Evolutionary conservation across 1,139 yeast genomes (phyloP), one percentile per base, ranked within the genome.

Genomic region (Nakaseomyces bracarensis): DNA sequence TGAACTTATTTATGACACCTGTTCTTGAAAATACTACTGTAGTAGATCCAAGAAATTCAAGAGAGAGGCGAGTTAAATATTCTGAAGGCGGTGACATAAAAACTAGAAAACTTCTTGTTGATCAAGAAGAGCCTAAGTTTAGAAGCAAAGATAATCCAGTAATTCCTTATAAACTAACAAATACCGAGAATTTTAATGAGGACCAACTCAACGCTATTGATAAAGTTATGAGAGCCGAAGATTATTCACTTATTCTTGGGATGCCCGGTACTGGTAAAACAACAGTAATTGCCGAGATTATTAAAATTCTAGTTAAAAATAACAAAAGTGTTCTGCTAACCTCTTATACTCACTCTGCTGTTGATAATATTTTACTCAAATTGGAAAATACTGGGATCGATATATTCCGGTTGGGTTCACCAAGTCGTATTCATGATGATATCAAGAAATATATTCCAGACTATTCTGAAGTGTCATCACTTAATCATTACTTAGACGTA

Each of bases 221-320:
- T 10, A 74, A 71, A 49, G 86, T 78, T 0, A 58, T 86, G 41
- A 60, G 71, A 15, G 73, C 94, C 0, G 63, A 79, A 40, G 95
- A 89, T 57, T 91, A 84, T 58, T 70, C 91, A 2, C 68, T 91
- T 49, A 75, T 91, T 26, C 65, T 89, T 44, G 99, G 99, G 1
- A 91, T 93, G 98, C 98, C 98, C 0, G 99, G 99, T 2, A 91
- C 98, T 0, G 99, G 99, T 13, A 91, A 93, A 58, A 91, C 98
- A 0, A 89, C 97, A 0, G 82, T 89, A 0, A 85, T 91, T 46
- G 85, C 94, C 0, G 79, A 81, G 38, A 60, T 91, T 13, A 81
- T 89, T 36, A 69, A 72, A 45, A 65, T 72, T 30, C 63, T 91
- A 27, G 82, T 81, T 0, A 61, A 63, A 1, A 71, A 71, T 28